phyloP scores from a whole-genome alignment of 495 filamentous ascomycete species.

The Hypoxylon lienhwacheense region DNA sequence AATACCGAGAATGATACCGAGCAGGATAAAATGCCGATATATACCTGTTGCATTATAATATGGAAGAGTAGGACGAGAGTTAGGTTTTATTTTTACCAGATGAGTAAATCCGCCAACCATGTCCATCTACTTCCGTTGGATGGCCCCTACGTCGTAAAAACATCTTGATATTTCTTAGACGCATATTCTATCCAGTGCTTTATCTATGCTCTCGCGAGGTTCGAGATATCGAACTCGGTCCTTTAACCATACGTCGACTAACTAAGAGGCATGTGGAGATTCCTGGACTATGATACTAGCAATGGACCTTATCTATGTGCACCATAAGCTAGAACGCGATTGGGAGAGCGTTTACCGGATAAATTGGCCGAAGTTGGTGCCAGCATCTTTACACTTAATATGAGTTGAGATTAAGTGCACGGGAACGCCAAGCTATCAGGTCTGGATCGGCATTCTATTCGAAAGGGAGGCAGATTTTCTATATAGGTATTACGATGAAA shows the following conservation, averaged over 20 bases:
- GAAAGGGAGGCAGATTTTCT: not conserved
- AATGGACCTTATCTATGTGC: too few relatives aligned
- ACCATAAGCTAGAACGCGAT: not conserved
- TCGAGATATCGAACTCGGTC: too few relatives aligned
- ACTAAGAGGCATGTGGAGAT: too few relatives aligned
- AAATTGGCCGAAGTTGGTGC: conserved; percentile 16
- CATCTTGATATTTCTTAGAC: too few relatives aligned
- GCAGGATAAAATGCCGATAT: conserved; percentile 17
- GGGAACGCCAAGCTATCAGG: not conserved
- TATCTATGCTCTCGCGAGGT: too few relatives aligned
- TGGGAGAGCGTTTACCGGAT: conserved; percentile 22
- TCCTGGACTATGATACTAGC: too few relatives aligned
- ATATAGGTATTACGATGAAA: conserved; percentile 23
- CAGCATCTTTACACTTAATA: conserved; percentile 13
- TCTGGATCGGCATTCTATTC: conserved; percentile 12
- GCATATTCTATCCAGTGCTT: too few relatives aligned
- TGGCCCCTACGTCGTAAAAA: too few relatives aligned
- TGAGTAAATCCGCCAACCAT: too few relatives aligned
- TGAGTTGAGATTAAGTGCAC: conserved; percentile 6
- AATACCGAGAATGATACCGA: conserved; percentile 31
- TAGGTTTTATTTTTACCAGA: conserved; percentile 27
- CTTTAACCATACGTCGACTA: too few relatives aligned
- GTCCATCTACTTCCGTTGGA: too few relatives aligned
- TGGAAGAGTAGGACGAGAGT: conserved; percentile 15
- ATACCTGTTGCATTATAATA: conserved; percentile 22